Evolutionary conservation across 2,329 filamentous ascomycete genomes (phyloP).

Genomic region (Purpureocillium lavendulum): DNA sequence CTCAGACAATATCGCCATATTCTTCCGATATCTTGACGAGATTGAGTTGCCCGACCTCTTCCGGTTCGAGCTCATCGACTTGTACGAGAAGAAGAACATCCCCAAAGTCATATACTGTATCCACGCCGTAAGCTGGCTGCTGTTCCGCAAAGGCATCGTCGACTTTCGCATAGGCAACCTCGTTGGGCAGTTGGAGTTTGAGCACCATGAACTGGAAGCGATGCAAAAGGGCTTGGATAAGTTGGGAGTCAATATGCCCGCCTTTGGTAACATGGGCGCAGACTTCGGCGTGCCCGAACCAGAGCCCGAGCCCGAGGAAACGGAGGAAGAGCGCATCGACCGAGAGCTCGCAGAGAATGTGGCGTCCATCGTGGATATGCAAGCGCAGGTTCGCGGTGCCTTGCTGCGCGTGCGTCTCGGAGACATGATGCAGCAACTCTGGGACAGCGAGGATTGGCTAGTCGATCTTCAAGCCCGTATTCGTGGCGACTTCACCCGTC

Average conservation of each 20-base stretch:
- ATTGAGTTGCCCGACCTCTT: conserved; percentile 92
- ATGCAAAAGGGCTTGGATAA: conserved; percentile 97
- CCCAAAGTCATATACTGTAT: conserved; percentile 99
- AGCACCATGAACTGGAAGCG: conserved; percentile 93
- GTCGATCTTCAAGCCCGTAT: conserved; percentile 80
- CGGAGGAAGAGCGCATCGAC: conserved; percentile 81
- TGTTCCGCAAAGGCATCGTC: conserved; percentile 90
- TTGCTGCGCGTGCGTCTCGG: conserved; percentile 69
- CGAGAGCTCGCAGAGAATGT: conserved; percentile 76
- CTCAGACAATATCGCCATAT: conserved; percentile 95
- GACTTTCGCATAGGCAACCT: conserved; percentile 95
- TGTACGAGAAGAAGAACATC: conserved; percentile 99
- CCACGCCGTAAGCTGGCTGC: conserved; percentile 92
- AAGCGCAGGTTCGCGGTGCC: conserved; percentile 79
- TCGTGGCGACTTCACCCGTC: conserved; percentile 78
- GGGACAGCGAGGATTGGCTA: conserved; percentile 73
- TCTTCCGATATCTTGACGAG: conserved; percentile 89
- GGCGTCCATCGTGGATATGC: conserved; percentile 64
- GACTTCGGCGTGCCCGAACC: conserved; percentile 80
- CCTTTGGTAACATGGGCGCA: conserved; percentile 94
- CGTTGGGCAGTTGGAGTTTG: conserved; percentile 92
- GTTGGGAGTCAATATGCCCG: conserved; percentile 90
- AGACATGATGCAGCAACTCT: conserved; percentile 77
- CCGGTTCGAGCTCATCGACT: conserved; percentile 90
- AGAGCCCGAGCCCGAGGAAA: conserved; percentile 70